These are phyloP conservation scores for Fusarium metavorans DNA, from an alignment of 2,329 filamentous ascomycete genomes.

Conservation along the genomic window DNA sequence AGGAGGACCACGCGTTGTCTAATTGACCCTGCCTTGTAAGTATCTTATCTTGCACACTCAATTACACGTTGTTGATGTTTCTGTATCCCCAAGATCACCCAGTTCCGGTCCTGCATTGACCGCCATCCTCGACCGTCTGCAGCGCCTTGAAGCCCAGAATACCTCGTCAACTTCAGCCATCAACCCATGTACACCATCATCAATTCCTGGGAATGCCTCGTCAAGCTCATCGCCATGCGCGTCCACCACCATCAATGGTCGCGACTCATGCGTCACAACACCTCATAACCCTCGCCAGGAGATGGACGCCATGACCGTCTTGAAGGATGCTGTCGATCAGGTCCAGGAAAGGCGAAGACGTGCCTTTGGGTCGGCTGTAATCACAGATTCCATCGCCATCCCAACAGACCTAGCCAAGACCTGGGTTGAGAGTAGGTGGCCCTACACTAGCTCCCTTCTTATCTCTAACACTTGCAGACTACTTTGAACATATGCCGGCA, in stretches of 20 bases:
- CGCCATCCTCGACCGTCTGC: constrained; percentile 46
- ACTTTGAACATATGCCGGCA: constrained; percentile 45
- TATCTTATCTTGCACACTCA: background rate
- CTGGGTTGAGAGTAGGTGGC: constrained; percentile 44
- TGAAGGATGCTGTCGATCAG: constrained; percentile 46
- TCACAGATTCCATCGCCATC: constrained; percentile 43
- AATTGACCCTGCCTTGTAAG: constrained; percentile 34
- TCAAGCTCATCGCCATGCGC: constrained; percentile 25
- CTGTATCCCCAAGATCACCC: constrained; percentile 16
- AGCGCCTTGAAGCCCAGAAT: constrained; percentile 45
- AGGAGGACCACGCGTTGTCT: constrained; percentile 36
- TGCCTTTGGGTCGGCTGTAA: constrained; percentile 30
- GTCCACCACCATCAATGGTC: constrained; percentile 8
- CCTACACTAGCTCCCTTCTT: accelerated
- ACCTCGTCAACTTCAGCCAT: background rate
- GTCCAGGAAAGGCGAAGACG: constrained; percentile 44
- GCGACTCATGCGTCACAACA: constrained; percentile 16
- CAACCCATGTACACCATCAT: constrained; percentile 1
- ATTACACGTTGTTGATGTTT: constrained; percentile 8
- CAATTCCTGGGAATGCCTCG: constrained; percentile 27
- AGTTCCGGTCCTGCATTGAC: constrained; percentile 33
- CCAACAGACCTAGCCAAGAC: constrained; percentile 44
- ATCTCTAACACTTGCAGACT: constrained; percentile 29
- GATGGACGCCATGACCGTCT: constrained; percentile 43
- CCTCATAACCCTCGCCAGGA: background rate